Evolutionary conservation across 495 filamentous ascomycete genomes (phyloP), one percentile per base, ranked within the genome.

Genomic region (Pyrenopolyporus hunteri): DNA sequence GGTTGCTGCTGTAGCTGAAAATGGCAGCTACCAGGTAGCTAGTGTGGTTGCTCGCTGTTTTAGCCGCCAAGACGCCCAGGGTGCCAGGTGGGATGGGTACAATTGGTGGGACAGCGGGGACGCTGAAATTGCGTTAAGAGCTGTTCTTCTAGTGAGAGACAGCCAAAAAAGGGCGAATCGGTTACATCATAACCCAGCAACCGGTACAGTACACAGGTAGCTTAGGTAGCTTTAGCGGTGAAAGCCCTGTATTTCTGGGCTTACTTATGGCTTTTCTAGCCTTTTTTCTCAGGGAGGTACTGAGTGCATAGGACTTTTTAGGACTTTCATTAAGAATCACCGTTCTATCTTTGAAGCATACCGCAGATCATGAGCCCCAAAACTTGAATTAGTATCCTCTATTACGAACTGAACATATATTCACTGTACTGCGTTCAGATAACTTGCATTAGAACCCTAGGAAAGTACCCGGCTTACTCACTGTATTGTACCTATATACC

Each of bases 141-240:
- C 33, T 42, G 17, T 35, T 49, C n/a, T 49, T 52, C 45, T n/a
- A n/a, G n/a, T n/a, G n/a, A n/a, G n/a, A n/a, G n/a, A 32, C 52
- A 65, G 62, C 26, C 17, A 48, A 50, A 64, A 64, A 64, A 20
- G 23, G 43, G 49, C 43, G 28, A 37, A 32, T 55, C 59, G 44
- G 61, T 64, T 64, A 64, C 61, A 64, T 64, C 61, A 64, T 64
- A n/a, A 55, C 40, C 55, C 44, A 39, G 22, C 28, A 32, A 50
- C 28, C 42, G 28, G 42, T n/a, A 45, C n/a, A n/a, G n/a, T n/a
- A n/a, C n/a, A n/a, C n/a, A n/a, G n/a, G n/a, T n/a, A n/a, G n/a
- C n/a, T n/a, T n/a, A n/a, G n/a, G n/a, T n/a, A 29, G n/a, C 23
- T 17, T 22, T 13, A 43, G 55, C 55, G 61, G 61, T 64, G 61